phyloP scores from a whole-genome alignment of 805 yeast species.

The Grigorovia humatica region DNA sequence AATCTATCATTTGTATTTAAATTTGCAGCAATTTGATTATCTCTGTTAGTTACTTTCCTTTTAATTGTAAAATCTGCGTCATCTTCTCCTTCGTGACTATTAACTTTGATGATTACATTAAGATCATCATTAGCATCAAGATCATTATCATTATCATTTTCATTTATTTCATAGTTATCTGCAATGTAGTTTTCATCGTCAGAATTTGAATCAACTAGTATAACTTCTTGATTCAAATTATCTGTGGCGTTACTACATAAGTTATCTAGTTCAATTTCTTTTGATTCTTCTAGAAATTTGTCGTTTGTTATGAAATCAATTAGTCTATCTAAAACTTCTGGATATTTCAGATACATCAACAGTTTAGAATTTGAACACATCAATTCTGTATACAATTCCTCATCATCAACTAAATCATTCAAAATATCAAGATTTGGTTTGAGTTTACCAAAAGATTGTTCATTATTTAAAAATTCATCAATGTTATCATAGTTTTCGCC shows the following conservation, averaged over 20 bases:
- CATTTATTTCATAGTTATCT: not conserved
- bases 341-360: constrained; percentile 68
- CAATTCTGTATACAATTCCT: constrained; percentile 61
- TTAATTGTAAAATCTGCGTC: not conserved
- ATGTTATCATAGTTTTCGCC: not conserved
- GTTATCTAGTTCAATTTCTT: constrained; percentile 1
- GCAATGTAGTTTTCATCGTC: not conserved
- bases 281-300: constrained; percentile 21
- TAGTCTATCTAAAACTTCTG: constrained; percentile 59
- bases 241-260: not conserved
- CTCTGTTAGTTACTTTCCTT: not conserved
- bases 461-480: constrained; percentile 14
- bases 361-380: constrained; percentile 62
- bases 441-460: constrained; percentile 27
- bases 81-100: not conserved
- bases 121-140: not conserved
- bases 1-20: not conserved
- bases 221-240: constrained; percentile 5
- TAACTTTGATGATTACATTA: not conserved
- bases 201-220: not conserved
- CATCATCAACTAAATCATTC: constrained; percentile 60
- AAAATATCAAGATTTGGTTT: constrained; percentile 34
- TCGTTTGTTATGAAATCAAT: constrained; percentile 53
- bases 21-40: not conserved
- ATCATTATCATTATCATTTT: not conserved